Evolutionary conservation across 306 rosid genomes (phyloP).

Genomic region (Vigna unguiculata): DNA sequence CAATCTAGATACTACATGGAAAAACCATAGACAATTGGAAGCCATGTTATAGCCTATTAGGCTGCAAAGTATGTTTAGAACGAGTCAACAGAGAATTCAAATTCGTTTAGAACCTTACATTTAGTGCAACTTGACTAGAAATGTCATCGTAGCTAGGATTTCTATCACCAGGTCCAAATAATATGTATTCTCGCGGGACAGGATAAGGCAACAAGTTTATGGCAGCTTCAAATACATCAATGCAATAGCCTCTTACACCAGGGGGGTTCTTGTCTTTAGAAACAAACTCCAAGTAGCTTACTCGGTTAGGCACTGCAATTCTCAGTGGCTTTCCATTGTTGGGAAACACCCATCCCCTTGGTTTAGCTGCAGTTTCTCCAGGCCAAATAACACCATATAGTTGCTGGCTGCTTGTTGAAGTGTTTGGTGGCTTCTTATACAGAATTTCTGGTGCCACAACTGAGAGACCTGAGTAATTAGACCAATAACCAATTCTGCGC

Average conservation of each 20-base stretch:
- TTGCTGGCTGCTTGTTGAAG: slow-evolving; percentile 57
- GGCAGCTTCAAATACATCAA: slow-evolving; percentile 96
- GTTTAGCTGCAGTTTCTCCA: slow-evolving; percentile 64
- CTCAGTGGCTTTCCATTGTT: slow-evolving; percentile 85
- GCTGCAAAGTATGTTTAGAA: slow-evolving; percentile 25
- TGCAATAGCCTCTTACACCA: slow-evolving; percentile 83
- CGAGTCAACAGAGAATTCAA: too few relatives aligned
- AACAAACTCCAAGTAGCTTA: slow-evolving; percentile 69
- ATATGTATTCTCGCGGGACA: slow-evolving; percentile 70
- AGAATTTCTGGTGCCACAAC: slow-evolving; percentile 67
- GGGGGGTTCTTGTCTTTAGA: slow-evolving; percentile 73
- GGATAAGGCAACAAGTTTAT: slow-evolving; percentile 85
- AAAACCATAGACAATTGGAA: background rate
- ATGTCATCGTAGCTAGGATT: slow-evolving; percentile 65
- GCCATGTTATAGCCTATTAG: background rate
- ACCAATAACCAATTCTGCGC: slow-evolving; percentile 84
- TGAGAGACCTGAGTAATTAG: slow-evolving; percentile 84
- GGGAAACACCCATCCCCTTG: slow-evolving; percentile 95
- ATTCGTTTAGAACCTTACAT: slow-evolving; percentile 73
- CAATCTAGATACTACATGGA: background rate
- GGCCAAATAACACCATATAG: slow-evolving; percentile 87
- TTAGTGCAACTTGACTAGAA: slow-evolving; percentile 61
- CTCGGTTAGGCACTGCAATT: slow-evolving; percentile 84
- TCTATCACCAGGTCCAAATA: slow-evolving; percentile 72
- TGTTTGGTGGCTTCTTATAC: slow-evolving; percentile 57